Base-by-base conservation (phyloP, 495 filamentous ascomycete species). In the Hyaloscypha bicolor region DNA sequence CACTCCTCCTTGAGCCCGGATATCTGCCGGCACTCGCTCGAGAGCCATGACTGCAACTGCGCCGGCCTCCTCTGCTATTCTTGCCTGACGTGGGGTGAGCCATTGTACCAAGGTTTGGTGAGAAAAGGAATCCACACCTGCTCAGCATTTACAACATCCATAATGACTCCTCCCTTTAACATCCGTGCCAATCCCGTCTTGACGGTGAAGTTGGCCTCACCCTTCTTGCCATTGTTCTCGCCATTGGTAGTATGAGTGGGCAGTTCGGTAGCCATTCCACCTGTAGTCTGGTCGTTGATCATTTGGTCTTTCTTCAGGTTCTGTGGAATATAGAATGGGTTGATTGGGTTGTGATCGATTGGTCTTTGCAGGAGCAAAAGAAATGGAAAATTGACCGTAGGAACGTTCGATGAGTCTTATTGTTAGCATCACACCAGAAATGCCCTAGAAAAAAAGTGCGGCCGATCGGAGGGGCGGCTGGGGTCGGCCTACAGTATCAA, bases 161-260 rank as follows among this genome's bases (percentile, higher is more conserved):
- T 99, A 77, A 99, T 99, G 45, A 99, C 95, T 69, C 95, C 95
- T 76, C 95, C 95, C 82, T 98, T 96, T 75, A 99, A 80, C 95
- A 99, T 99, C 76, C 94, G 89, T 25, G 95, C 95, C 63, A 99
- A 82, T 35, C 95, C 95, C 55, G 91, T 91, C 86, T 99, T 99
- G 86, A 71, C 69, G 6, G 66, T 69, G 39, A 71, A 74, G 35
- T 62, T 69, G 25, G 52, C 57, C 45, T 71, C 66, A 14, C 62
- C 65, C 16, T 42, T 66, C 31, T 70, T 65, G 29, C 51, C 52
- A 30, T 32, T 56, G 32, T 52, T 53, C 59, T 12, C 39, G 39
- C 66, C 69, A 60, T 68, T 63, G 30, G 61, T 65, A 52, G 35
- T 60, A 31, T 31, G 29, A 33, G 67, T 68, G 35, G 72, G 72